Conservation (phyloP, 1,284 basidiomycete species). For the Ustilago loliicola region DNA sequence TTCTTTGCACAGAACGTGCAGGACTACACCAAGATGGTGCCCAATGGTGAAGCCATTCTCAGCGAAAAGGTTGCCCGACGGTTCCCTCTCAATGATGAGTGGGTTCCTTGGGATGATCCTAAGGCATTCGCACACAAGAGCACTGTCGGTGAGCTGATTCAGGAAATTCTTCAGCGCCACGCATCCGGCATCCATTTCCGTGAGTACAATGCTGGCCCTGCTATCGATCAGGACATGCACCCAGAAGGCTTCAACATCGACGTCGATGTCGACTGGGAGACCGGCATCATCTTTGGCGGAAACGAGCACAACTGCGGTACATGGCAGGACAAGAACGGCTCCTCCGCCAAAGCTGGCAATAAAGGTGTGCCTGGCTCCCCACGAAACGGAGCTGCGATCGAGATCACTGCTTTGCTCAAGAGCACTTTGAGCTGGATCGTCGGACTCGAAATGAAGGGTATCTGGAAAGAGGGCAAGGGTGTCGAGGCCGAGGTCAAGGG, state of each 20-base stretch:
- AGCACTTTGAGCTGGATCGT: conserved; percentile 91
- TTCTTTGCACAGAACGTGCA: conserved; percentile 99
- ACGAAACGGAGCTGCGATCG: conserved; percentile 92
- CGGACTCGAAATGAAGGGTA: conserved; percentile 77
- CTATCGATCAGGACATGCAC: conserved; percentile 94
- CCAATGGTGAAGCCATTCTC: conserved; percentile 85
- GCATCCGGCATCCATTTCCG: conserved; percentile 92
- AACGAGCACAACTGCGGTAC: conserved; percentile 73
- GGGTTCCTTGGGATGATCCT: conserved; percentile 91
- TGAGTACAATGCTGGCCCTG: conserved; percentile 94
- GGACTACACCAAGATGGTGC: conserved; percentile 87
- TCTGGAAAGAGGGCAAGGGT: conserved; percentile 83
- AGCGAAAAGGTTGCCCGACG: conserved; percentile 86
- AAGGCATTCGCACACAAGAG: conserved; percentile 73
- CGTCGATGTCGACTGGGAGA: conserved; percentile 92
- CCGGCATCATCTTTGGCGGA: conserved; percentile 89
- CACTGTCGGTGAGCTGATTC: conserved; percentile 90
- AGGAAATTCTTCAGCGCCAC: conserved; percentile 95
- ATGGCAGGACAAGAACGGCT: conserved; percentile 69
- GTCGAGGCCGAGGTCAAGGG: conserved; percentile 83
- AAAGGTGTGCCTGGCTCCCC: conserved; percentile 95
- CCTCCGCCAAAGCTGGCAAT: conserved; percentile 79
- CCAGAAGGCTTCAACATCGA: conserved; percentile 94
- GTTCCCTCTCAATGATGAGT: conserved; percentile 92
- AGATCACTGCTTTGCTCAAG: conserved; percentile 93